phyloP scores from a whole-genome alignment of 768 basidiomycete species.

The Termitomyces heimii region DNA sequence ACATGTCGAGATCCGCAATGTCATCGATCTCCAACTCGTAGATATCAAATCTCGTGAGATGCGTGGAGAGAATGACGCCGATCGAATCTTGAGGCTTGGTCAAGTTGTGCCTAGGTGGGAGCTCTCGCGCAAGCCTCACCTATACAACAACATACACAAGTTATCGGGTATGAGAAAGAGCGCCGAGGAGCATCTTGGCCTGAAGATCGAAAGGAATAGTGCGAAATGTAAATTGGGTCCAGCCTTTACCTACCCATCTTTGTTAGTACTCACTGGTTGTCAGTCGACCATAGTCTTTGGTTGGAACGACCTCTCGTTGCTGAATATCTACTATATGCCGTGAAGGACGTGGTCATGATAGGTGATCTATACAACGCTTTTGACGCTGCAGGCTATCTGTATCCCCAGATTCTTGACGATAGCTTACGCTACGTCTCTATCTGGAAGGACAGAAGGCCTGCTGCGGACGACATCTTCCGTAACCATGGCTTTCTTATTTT shows the following conservation, averaged over 20 bases:
- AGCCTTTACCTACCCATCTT: background rate
- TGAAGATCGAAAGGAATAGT: background rate
- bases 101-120: background rate
- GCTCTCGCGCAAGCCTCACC: background rate
- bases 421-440: slow-evolving; percentile 8
- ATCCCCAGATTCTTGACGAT: background rate
- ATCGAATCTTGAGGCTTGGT: background rate
- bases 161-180: background rate
- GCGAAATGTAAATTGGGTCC: background rate
- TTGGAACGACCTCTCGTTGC: background rate
- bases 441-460: slow-evolving; percentile 5
- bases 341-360: slow-evolving; percentile 7
- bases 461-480: background rate
- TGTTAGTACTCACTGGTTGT: background rate
- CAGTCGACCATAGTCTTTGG: slow-evolving; percentile 9
- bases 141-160: slow-evolving; percentile 2
- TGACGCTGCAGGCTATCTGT: slow-evolving; percentile 1
- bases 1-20: background rate
- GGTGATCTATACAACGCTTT: background rate
- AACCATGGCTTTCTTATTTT: slow-evolving; percentile 6
- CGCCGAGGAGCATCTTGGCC: slow-evolving; percentile 4
- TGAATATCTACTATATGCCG: background rate
- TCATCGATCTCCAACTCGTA: slow-evolving; percentile 7
- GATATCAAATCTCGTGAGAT: slow-evolving; percentile 6
- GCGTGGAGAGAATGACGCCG: slow-evolving; percentile 2